Conservation (phyloP, 2,329 filamentous ascomycete species). For the Hypoxylon sp. region DNA sequence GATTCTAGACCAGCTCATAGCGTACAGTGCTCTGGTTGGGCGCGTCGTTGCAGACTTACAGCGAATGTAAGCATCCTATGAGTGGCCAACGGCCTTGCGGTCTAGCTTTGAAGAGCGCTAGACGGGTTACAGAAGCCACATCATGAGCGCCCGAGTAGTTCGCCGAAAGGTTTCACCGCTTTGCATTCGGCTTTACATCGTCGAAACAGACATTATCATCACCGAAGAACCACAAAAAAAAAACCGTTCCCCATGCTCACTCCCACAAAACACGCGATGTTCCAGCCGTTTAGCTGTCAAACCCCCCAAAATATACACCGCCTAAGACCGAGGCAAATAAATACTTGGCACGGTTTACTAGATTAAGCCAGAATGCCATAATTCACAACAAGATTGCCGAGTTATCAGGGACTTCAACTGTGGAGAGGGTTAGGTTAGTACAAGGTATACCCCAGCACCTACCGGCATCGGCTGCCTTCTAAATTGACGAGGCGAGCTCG, state of each 20-base stretch:
- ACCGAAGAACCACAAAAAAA: constrained; percentile 16
- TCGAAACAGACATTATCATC: background rate
- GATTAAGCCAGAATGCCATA: constrained; percentile 19
- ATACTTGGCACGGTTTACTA: constrained; percentile 20
- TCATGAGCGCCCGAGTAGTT: constrained; percentile 8
- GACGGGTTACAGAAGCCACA: background rate
- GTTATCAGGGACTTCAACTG: constrained; percentile 29
- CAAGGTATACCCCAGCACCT: constrained; percentile 10
- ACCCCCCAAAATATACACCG: constrained; percentile 28
- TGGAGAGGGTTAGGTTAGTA: constrained; percentile 47
- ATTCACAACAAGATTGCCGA: constrained; percentile 40
- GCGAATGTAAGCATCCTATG: background rate
- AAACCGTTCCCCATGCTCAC: constrained; percentile 16
- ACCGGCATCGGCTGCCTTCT: constrained; percentile 40
- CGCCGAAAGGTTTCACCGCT: constrained; percentile 16
- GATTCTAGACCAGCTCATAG: constrained; percentile 20
- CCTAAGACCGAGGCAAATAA: constrained; percentile 27
- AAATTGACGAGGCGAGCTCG: constrained; percentile 34
- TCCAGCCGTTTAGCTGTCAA: constrained; percentile 17
- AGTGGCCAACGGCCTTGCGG: background rate
- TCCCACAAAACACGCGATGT: constrained; percentile 18
- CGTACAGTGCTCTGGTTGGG: constrained; percentile 5
- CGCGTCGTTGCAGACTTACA: constrained; percentile 19
- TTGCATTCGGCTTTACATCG: constrained; percentile 7
- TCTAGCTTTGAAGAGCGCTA: background rate